Evolutionary conservation across 129 eudicot species (phyloP), one percentile per base, ranked within the genome.

Genomic region (Silybum marianum): DNA sequence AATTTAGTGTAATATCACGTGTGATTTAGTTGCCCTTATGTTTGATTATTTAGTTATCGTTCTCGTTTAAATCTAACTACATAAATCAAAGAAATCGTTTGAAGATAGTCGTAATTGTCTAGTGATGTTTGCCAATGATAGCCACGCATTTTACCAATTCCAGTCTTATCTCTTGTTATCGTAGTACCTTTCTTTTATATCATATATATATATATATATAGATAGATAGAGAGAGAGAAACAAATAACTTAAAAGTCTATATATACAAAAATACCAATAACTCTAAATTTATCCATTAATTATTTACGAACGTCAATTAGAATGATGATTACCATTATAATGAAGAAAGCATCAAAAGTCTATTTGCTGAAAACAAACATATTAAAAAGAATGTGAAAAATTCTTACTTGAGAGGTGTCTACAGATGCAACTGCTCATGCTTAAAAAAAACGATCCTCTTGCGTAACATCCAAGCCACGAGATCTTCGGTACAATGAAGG

Each of bases 341-440:
- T 51, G 21, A 54, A 54, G 22, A 36, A 65, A 34, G 60, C 32
- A 60, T 36, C 11, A 34, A 76, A 76, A 28, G 34, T 5, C 65
- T n/a, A 54, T 54, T 42, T 3, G 22, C 66, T n/a, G 22, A 4
- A 58, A 4, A 28, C 62, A 69, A 1, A 69, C 21, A 8, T 16
- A 39, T 5, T 1, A 2, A 42, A 78, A 11, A 14, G 34, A 48
- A 48, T 21, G 70, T 51, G 58, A 70, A 79, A 71, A 79, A 71
- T 48, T 32, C 83, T 79, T 79, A 79, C 83, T 71, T 79, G 25
- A 26, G 26, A 62, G 7, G 26, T 48, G 8, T 51, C 21, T 16
- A 51, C 21, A 51, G 63, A 54, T 54, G 65, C 65, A 54, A 58
- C 65, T 14, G 19, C 65, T 18, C 65, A 54, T 54, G 65, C 22